A percentile compares a stretch with the other conserved stretches of the same genome.
Evolutionary conservation across 2,329 filamentous ascomycete species (phyloP).

Genomic region (Ophiocordyceps sinensis): DNA sequence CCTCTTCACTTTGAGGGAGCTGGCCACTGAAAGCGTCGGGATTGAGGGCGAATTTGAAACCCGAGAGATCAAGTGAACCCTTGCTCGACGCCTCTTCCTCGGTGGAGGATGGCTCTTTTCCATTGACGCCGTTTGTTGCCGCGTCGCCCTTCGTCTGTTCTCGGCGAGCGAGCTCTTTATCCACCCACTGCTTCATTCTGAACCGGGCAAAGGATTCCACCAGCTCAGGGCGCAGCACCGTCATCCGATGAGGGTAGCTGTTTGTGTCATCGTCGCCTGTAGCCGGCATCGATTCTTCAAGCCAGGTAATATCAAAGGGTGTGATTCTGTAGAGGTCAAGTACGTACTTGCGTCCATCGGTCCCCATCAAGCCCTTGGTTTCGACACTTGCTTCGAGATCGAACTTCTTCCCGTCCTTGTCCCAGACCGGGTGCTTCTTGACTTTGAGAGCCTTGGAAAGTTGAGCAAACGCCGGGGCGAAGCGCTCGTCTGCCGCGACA

Average conservation of each 20-base stretch:
- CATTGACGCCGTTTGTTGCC: conserved; percentile 18
- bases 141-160: conserved; percentile 19
- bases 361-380: conserved; percentile 94
- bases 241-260: conserved; percentile 89
- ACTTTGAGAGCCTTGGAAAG: conserved; percentile 81
- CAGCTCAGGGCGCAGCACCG: conserved; percentile 78
- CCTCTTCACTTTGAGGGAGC: conserved; percentile 73
- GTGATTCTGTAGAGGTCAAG: conserved; percentile 91
- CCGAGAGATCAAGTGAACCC: conserved; percentile 66
- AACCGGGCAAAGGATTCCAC: conserved; percentile 72
- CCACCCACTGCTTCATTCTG: conserved; percentile 83
- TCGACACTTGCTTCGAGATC: conserved; percentile 93
- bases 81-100: conserved; percentile 22
- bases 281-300: conserved; percentile 55
- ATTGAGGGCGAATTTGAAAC: conserved; percentile 81
- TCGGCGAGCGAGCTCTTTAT: conserved; percentile 57
- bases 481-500: conserved; percentile 79
- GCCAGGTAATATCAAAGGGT: conserved; percentile 79
- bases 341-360: conserved; percentile 94
- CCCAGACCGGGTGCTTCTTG: conserved; percentile 94
- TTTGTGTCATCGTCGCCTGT: conserved; percentile 25
- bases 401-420: conserved; percentile 82
- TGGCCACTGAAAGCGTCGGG: conserved; percentile 94
- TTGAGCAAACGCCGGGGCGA: conserved; percentile 72
- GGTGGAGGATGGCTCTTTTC: conserved; percentile 18